Conservation (phyloP, 108 stramenopile genomes). For the Discostella stelligeroides region DNA sequence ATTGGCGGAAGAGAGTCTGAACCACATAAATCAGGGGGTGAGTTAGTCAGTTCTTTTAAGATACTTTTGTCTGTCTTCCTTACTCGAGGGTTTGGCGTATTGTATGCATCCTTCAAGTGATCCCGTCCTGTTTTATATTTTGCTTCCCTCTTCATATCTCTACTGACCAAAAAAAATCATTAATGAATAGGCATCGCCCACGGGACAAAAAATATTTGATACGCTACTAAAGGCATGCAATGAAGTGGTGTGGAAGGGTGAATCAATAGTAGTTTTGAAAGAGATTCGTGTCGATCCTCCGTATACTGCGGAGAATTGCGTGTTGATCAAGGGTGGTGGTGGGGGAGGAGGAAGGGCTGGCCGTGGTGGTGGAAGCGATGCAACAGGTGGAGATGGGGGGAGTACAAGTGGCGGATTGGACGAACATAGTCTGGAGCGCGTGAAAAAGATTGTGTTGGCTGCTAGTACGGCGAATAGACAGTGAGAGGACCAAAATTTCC, state of each 20-base stretch:
- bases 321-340: constrained; percentile 36
- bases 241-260: constrained; percentile 64
- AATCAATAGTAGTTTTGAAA: constrained; percentile 71
- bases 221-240: constrained; percentile 83
- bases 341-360: background rate
- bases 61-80: background rate
- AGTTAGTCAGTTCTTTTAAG: background rate
- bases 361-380: background rate
- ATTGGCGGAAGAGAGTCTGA: constrained; percentile 76
- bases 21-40: constrained; percentile 72
- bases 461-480: constrained; percentile 7
- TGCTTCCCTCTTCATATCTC: constrained; percentile 4
- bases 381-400: background rate
- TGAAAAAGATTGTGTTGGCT: constrained; percentile 80
- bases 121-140: too few species aligned
- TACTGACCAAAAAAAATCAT: background rate
- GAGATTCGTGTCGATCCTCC: constrained; percentile 82
- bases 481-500: background rate
- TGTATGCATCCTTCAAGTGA: too few species aligned
- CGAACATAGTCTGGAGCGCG: constrained; percentile 76
- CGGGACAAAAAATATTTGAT: constrained; percentile 83
- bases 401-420: constrained; percentile 54
- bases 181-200: constrained; percentile 69
- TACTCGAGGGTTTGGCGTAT: too few species aligned
- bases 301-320: constrained; percentile 69